These are phyloP conservation scores for Linderina pennispora DNA, from an alignment of 192 early-diverging fungal genomes.

Conservation along the genomic window DNA sequence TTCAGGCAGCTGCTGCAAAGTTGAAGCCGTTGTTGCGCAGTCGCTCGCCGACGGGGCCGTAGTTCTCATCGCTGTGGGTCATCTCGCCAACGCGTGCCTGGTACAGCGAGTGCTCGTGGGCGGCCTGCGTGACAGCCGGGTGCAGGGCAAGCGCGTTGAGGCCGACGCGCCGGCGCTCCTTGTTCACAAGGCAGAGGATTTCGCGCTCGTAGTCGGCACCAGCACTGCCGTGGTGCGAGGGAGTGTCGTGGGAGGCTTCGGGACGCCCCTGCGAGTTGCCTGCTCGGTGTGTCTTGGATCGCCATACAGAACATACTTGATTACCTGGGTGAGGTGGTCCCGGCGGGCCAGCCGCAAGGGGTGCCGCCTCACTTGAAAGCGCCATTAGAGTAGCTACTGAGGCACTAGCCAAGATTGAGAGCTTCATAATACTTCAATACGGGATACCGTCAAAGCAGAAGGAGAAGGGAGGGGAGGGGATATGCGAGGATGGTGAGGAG, in stretches of 20 bases:
- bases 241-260: not conserved
- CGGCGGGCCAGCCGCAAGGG: constrained; percentile 40
- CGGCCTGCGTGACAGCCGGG: constrained; percentile 26
- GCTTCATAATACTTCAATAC: constrained; percentile 35
- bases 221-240: not conserved
- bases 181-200: constrained; percentile 43
- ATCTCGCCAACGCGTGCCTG: constrained; percentile 29
- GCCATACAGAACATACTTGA: constrained; percentile 27
- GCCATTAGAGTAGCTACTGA: constrained; percentile 9
- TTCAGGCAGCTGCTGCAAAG: constrained; percentile 27
- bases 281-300: constrained; percentile 1
- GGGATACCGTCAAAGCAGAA: too few relatives aligned
- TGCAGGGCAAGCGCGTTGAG: constrained; percentile 20
- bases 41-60: constrained; percentile 24
- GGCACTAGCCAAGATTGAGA: constrained; percentile 20
- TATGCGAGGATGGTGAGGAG: too few relatives aligned
- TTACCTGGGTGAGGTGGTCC: constrained; percentile 20
- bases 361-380: constrained; percentile 8
- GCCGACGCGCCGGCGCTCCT: constrained; percentile 18
- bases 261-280: not conserved
- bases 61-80: constrained; percentile 35
- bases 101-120: constrained; percentile 44
- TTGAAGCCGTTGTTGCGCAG: constrained; percentile 22
- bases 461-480: too few relatives aligned
- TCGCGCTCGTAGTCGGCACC: constrained; percentile 9